Percentiles rank a stretch among this genome's conserved stretches.
Conservation (phyloP, 345 rosid genomes). For the Acer negundo region DNA sequence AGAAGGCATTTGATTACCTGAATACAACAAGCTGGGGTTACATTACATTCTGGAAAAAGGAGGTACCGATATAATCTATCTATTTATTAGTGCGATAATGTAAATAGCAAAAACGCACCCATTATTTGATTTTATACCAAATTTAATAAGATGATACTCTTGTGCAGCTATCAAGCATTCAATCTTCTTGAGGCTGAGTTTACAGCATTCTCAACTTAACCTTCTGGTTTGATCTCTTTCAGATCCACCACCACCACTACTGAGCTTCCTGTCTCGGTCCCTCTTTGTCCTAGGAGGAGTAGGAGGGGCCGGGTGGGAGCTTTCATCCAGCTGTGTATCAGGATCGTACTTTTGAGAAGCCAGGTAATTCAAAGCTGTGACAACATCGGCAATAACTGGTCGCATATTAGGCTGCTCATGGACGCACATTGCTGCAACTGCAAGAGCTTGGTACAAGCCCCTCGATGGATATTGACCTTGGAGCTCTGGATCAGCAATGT, state of each 20-base stretch:
- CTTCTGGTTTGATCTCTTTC: constrained; percentile 31
- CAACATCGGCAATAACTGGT: constrained; percentile 85
- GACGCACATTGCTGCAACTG: constrained; percentile 92
- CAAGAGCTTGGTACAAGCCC: constrained; percentile 92
- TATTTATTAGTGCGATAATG: background rate
- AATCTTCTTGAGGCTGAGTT: background rate
- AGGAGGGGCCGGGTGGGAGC: constrained; percentile 44
- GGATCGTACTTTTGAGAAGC: constrained; percentile 74
- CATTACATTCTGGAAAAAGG: constrained; percentile 2
- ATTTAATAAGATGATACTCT: constrained; percentile 14
- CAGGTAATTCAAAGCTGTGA: constrained; percentile 81
- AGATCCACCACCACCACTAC: constrained; percentile 17
- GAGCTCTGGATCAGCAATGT: constrained; percentile 83
- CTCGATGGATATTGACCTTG: constrained; percentile 79
- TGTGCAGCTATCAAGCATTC: background rate
- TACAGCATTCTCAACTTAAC: constrained; percentile 17
- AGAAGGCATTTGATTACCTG: background rate
- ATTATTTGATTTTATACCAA: constrained; percentile 8
- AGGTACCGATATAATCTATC: background rate
- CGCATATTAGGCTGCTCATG: constrained; percentile 87
- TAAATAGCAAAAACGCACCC: background rate
- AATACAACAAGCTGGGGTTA: background rate
- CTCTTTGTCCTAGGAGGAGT: constrained; percentile 62
- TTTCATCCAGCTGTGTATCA: constrained; percentile 41
- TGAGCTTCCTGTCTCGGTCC: constrained; percentile 36